A percentile compares a stretch with the other conserved stretches of the same genome.
Evolutionary conservation across 2,329 filamentous ascomycete genomes (phyloP).

Genomic region (Hawksworthiomyces lignivorus): DNA sequence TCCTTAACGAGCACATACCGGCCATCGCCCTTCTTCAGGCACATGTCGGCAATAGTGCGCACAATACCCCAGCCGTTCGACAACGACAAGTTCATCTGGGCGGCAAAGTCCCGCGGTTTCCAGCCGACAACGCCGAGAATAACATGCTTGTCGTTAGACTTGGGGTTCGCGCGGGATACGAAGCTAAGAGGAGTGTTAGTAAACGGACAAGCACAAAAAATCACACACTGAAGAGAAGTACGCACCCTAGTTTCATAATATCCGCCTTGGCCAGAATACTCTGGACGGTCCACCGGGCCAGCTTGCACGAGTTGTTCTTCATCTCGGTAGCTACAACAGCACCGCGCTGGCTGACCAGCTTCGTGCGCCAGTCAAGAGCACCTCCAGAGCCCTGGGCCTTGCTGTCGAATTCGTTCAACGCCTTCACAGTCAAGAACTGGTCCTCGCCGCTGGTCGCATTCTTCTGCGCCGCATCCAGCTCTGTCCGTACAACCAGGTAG

Average conservation of each 20-base stretch:
- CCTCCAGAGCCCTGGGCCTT: slow-evolving; percentile 94
- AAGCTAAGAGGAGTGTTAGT: slow-evolving; percentile 50
- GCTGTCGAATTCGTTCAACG: slow-evolving; percentile 97
- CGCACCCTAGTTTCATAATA: slow-evolving; percentile 93
- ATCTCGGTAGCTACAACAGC: slow-evolving; percentile 98
- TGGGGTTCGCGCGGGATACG: slow-evolving; percentile 88
- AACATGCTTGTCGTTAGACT: slow-evolving; percentile 87
- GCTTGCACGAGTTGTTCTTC: slow-evolving; percentile 99
- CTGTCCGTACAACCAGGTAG: slow-evolving; percentile 86
- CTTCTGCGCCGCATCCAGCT: slow-evolving; percentile 95
- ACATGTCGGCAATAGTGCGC: slow-evolving; percentile 95
- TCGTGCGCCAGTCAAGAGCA: slow-evolving; percentile 92
- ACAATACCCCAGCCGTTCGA: slow-evolving; percentile 99
- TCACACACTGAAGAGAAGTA: slow-evolving; percentile 20
- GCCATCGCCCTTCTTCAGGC: slow-evolving; percentile 66
- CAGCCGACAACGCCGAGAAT: slow-evolving; percentile 93
- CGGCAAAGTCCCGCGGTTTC: slow-evolving; percentile 94
- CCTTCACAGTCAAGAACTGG: slow-evolving; percentile 86
- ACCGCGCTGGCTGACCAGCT: slow-evolving; percentile 89
- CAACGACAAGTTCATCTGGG: slow-evolving; percentile 95
- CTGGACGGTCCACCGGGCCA: slow-evolving; percentile 95
- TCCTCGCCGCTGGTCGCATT: slow-evolving; percentile 88
- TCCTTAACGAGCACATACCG: slow-evolving; percentile 83
- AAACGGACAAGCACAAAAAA: slow-evolving; percentile 4
- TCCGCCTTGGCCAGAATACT: slow-evolving; percentile 96